Evolutionary conservation across 768 basidiomycete genomes (phyloP).

Genomic region (Ramaria rubella): DNA sequence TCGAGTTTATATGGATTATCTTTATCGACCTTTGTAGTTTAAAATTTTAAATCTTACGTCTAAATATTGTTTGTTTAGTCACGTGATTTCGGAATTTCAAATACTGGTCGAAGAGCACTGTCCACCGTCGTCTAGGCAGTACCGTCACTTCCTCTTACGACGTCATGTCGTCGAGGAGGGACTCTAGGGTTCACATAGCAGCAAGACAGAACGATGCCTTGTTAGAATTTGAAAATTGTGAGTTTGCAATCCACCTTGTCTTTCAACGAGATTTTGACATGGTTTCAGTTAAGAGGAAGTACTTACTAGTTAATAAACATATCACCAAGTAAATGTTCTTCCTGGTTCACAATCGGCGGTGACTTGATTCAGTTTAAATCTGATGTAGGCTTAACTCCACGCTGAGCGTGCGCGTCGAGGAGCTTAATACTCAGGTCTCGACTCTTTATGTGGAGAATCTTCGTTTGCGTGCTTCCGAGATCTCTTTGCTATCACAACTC

Average conservation of each 20-base stretch:
- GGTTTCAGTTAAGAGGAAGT: constrained; percentile 92
- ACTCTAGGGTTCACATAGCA: constrained; percentile 12
- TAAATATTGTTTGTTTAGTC: too few species aligned
- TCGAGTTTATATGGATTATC: not conserved
- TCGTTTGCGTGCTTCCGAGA: constrained; percentile 72
- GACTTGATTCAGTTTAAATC: not conserved
- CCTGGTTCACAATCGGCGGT: not conserved
- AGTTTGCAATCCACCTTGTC: constrained; percentile 26
- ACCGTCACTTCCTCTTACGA: not conserved
- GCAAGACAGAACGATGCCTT: constrained; percentile 67
- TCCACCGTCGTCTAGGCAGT: not conserved
- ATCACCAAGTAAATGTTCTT: constrained; percentile 65
- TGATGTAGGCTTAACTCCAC: constrained; percentile 72
- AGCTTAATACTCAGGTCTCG: constrained; percentile 77
- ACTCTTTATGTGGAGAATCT: constrained; percentile 80
- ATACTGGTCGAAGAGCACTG: not conserved
- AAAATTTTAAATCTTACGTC: too few species aligned
- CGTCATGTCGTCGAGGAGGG: constrained; percentile 13
- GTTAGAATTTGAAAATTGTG: constrained; percentile 80
- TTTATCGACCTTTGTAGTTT: too few species aligned
- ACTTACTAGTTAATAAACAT: constrained; percentile 84
- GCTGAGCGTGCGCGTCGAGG: constrained; percentile 76
- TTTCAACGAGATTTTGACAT: not conserved
- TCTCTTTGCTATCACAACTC: constrained; percentile 65
- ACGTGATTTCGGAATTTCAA: not conserved